Base-by-base conservation (phyloP, 169 alveolate genomes). In the Perkinsus chesapeaki region DNA sequence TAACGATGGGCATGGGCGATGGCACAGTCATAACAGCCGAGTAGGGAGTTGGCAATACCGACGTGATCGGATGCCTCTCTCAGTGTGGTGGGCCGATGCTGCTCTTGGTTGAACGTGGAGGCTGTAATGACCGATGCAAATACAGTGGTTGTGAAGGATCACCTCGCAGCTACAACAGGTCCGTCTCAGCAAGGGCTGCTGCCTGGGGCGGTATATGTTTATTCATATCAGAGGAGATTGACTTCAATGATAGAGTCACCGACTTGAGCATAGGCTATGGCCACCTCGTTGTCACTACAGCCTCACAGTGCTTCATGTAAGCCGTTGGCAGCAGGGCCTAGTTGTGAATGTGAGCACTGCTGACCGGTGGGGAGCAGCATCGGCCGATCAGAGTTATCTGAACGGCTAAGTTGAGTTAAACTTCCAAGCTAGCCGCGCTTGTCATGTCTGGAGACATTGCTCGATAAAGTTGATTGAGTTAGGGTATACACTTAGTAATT, bases 181-280 rank as follows among this genome's bases (percentile, higher is more conserved):
- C 37, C n/a, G n/a, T n/a, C n/a, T n/a, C n/a, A n/a, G 27, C 12
- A 23, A 23, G 37, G 16, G 16, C 16, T 43, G 60, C 60, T 43
- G 7, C 27, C 31, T 3, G 27, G 82, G 27, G 37, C 3, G 3
- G 12, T 23, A 60, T 27, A 60, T 60, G 36, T 60, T 7, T 34
- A 60, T 9, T 16, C 3, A 20, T 23, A 23, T 60, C 91, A 60
- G 97, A 95, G 91, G 98, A 97, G 91, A 94, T 97, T 48, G 98
- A 97, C 93, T 97, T 97, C 93, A 95, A 95, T 39, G 98, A 97
- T 93, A 95, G 98, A 93, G 98, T 96, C 37, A 96, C 97, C 72
- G 96, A 97, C 93, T 95, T 97, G 96, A 93, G 96, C 39, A 93
- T 97, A 93, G 97, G 96, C 91, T 95, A 95, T 91, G 95, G 95